These are phyloP conservation scores for Dictyostelium firmibasis DNA, from an alignment of 78 protist species.

Conservation along the genomic window DNA sequence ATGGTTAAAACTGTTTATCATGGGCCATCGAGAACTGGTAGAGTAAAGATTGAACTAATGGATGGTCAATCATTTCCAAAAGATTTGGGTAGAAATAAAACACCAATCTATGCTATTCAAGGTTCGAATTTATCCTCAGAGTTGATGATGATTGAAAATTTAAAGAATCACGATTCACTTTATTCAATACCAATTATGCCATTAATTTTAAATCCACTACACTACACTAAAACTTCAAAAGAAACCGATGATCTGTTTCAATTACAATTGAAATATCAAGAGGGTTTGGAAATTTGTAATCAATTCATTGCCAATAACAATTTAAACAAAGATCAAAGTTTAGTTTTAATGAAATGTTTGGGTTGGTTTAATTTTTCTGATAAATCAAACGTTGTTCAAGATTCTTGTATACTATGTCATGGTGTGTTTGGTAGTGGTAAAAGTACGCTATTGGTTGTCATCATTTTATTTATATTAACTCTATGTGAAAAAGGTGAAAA, in stretches of 20 bases:
- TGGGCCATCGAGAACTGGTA: constrained; percentile 36
- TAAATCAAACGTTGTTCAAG: neutral
- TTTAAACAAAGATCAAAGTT: constrained; percentile 65
- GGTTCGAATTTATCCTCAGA: constrained; percentile 48
- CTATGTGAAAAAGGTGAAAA: constrained; percentile 59
- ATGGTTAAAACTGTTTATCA: constrained; percentile 51
- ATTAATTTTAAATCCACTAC: neutral
- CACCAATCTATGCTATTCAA: constrained; percentile 58
- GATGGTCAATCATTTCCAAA: neutral
- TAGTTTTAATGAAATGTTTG: constrained; percentile 21
- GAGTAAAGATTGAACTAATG: constrained; percentile 33
- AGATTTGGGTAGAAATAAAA: neutral
- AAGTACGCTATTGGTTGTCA: constrained; percentile 66
- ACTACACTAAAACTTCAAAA: neutral
- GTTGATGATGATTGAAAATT: constrained; percentile 62
- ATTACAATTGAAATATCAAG: neutral
- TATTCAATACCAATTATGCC: neutral
- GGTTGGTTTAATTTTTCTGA: constrained; percentile 34
- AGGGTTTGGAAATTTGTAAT: constrained; percentile 12
- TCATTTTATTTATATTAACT: constrained; percentile 45
- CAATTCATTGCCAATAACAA: neutral
- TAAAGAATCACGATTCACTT: neutral
- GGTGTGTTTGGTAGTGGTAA: constrained; percentile 94
- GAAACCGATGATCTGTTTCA: neutral
- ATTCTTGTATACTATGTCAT: constrained; percentile 78